Evolutionary conservation across 129 eudicot genomes (phyloP).

Genomic region (Flaveria brownii): DNA sequence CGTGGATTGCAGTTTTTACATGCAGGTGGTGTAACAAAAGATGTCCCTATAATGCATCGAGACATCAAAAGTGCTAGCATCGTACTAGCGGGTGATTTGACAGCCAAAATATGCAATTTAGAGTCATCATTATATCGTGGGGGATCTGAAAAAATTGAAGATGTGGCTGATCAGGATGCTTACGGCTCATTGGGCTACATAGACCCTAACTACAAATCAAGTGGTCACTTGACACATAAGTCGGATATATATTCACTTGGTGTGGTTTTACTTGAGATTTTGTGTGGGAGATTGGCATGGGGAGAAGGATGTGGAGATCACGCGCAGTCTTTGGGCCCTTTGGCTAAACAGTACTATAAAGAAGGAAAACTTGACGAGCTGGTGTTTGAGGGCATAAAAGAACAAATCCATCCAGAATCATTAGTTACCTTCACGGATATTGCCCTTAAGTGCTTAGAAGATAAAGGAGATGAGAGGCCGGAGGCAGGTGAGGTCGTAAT

Average conservation of each 20-base stretch:
- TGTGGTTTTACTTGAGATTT: neutral
- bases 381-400: slow-evolving; percentile 6
- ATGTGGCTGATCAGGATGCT: neutral
- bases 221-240: no score
- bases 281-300: neutral
- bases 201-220: neutral
- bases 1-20: neutral
- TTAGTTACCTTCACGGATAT: neutral
- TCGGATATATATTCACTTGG: slow-evolving; percentile 19
- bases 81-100: neutral
- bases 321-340: neutral
- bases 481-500: neutral
- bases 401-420: neutral
- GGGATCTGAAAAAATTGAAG: neutral
- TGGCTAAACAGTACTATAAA: neutral
- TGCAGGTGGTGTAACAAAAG: neutral
- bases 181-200: slow-evolving; percentile 9
- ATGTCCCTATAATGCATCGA: neutral
- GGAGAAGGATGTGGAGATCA: slow-evolving; percentile 4
- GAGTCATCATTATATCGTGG: neutral
- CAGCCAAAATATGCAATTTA: neutral
- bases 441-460: neutral
- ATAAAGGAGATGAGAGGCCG: neutral
- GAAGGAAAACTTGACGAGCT: neutral
- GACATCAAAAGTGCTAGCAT: neutral